Base-by-base conservation (phyloP, 192 early-diverging fungal genomes). In the Chytriomyces hyalinus region DNA sequence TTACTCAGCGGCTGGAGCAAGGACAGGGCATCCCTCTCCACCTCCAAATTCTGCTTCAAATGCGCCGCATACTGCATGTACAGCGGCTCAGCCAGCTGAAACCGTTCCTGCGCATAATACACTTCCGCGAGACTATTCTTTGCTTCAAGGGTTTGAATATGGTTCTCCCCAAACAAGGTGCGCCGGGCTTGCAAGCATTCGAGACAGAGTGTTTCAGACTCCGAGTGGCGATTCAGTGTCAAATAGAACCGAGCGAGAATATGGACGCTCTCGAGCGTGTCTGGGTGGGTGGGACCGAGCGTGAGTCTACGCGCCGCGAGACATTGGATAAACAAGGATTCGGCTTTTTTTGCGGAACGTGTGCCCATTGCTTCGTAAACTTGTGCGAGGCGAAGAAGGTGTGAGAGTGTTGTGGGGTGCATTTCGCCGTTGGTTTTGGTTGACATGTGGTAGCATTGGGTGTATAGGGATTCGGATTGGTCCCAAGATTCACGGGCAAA, bases 121-220 rank as follows among this genome's bases (percentile, higher is more conserved):
- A 57, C 53, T 57, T 57, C 53, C 53, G 53, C 53, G 20, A 57
- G 53, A 57, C 53, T n/a, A 57, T 57, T 57, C 15, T n/a, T 20
- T 13, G 53, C 53, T 20, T 57, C 20, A n/a, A 57, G 20, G 2
- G 53, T 57, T 57, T 57, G 15, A 13, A 57, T 13, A 57, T 57
- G 53, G 15, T 57, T 20, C 15, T 20, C 20, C 20, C 53, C 53
- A 57, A 57, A 20, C 53, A 57, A 20, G 13, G 13, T 57, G 1
- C 53, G 13, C 53, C 53, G 2, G 15, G 53, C 53, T 20, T 57
- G 15, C 53, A 57, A 20, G 20, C 53, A 57, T 57, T 57, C 53
- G 13, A 57, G 20, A 57, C 53, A 57, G 2, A 57, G 4, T 57
- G 13, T 13, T 20, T 57, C 53, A 13, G 53, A 13, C 20, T 57